Percentiles rank a stretch among this genome's conserved stretches.
These are phyloP conservation scores for Rubus idaeus DNA, from an alignment of 306 rosid species.

Conservation along the genomic window DNA sequence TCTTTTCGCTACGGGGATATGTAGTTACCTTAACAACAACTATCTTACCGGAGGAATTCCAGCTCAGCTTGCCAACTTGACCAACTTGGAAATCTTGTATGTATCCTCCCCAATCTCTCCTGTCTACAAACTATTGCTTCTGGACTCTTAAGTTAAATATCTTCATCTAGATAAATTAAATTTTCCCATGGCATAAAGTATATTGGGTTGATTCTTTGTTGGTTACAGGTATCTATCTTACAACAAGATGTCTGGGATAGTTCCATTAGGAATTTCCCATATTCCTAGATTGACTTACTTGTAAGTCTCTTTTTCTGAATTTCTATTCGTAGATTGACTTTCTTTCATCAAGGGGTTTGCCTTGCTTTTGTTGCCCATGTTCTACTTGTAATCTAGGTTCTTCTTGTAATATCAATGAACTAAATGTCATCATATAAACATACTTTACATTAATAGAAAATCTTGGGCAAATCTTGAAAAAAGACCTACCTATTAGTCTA, in stretches of 20 bases:
- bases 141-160: neutral
- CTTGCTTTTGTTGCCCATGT: neutral
- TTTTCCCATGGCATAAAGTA: neutral
- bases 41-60: conserved; percentile 97
- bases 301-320: conserved; percentile 57
- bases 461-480: neutral
- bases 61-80: conserved; percentile 87
- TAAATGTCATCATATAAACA: neutral
- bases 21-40: conserved; percentile 85
- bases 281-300: conserved; percentile 82
- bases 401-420: neutral
- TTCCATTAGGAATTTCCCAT: conserved; percentile 81
- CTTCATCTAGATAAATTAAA: neutral
- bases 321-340: neutral
- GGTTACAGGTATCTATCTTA: conserved; percentile 77
- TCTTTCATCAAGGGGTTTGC: neutral
- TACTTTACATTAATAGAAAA: neutral
- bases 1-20: conserved; percentile 22
- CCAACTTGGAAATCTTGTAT: conserved; percentile 93
- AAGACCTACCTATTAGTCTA: neutral
- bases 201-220: conserved; percentile 15
- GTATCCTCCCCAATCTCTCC: conserved; percentile 16
- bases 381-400: neutral
- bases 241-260: conserved; percentile 91
- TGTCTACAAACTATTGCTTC: neutral